These are phyloP conservation scores for Gynochthodes officinalis DNA, from an alignment of 257 asterid species.

Conservation along the genomic window DNA sequence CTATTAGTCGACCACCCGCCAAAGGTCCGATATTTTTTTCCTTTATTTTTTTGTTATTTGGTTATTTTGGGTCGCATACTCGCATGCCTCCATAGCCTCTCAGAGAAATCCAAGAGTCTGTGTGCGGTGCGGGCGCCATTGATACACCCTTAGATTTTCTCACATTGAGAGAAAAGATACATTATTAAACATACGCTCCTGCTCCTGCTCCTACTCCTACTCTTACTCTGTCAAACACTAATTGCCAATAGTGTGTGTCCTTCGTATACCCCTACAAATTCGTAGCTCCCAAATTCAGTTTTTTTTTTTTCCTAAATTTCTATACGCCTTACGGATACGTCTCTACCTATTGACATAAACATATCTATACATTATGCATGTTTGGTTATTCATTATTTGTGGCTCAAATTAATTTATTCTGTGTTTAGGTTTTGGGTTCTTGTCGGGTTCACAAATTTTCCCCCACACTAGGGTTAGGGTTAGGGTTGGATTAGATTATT, in stretches of 20 bases:
- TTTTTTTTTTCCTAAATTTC: neutral
- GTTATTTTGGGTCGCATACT: no score
- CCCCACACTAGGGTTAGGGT: neutral
- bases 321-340: neutral
- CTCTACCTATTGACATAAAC: neutral
- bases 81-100: neutral
- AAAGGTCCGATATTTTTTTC: constrained; percentile 5
- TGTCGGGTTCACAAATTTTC: neutral
- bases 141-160: neutral
- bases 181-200: no score
- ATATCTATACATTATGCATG: neutral
- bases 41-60: no score
- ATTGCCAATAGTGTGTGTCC: no score
- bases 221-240: no score
- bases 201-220: no score
- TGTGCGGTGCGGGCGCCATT: neutral
- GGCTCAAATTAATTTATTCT: neutral
- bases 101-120: neutral
- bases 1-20: constrained; percentile 11
- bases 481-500: neutral
- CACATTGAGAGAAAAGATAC: no score
- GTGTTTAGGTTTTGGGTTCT: neutral
- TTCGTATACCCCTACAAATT: no score
- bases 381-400: neutral
- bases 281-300: constrained; percentile 3